Percentiles rank a stretch among this genome's conserved stretches.
phyloP scores from a whole-genome alignment of 192 early-diverging fungal genomes.

The Coemansia biformis region DNA sequence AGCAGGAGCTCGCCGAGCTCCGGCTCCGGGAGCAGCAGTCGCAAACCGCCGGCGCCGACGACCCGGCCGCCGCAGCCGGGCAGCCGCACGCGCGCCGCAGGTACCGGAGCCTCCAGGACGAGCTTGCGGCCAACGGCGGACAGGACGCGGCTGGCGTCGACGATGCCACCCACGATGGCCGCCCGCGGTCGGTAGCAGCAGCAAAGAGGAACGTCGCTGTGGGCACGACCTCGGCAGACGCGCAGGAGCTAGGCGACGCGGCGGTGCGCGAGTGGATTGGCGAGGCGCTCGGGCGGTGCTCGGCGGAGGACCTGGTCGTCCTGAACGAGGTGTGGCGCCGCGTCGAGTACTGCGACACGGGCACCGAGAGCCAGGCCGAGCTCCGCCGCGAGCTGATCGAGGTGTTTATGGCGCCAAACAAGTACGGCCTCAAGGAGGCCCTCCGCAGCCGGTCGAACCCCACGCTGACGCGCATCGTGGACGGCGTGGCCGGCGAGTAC shows the following conservation, averaged over 20 bases:
- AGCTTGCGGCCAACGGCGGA: conserved; percentile 27
- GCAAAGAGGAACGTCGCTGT: conserved; percentile 6
- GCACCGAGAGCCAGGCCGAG: conserved; percentile 16
- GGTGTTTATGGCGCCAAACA: conserved; percentile 30
- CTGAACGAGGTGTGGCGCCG: conserved; percentile 49
- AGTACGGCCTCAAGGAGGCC: conserved; percentile 40
- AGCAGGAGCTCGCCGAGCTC: conserved; percentile 28
- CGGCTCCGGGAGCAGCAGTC: conserved; percentile 16
- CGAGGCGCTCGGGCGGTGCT: conserved; percentile 19
- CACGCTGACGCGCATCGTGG: conserved; percentile 42
- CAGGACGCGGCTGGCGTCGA: no score
- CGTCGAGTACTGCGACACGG: conserved; percentile 34
- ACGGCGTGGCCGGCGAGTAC: conserved; percentile 43
- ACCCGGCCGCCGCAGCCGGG: conserved; percentile 2
- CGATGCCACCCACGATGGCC: no score
- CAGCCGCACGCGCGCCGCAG: conserved; percentile 9
- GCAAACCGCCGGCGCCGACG: not conserved
- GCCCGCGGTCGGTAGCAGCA: no score
- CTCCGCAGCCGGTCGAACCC: conserved; percentile 40
- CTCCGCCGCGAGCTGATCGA: conserved; percentile 41
- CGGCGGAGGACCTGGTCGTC: conserved; percentile 44
- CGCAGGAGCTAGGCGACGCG: conserved; percentile 12
- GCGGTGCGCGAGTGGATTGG: conserved; percentile 33
- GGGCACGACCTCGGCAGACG: conserved; percentile 15
- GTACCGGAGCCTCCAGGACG: conserved; percentile 37